Base-by-base conservation (phyloP, 2,329 filamentous ascomycete genomes). In the Aspergillus aculeatus region DNA sequence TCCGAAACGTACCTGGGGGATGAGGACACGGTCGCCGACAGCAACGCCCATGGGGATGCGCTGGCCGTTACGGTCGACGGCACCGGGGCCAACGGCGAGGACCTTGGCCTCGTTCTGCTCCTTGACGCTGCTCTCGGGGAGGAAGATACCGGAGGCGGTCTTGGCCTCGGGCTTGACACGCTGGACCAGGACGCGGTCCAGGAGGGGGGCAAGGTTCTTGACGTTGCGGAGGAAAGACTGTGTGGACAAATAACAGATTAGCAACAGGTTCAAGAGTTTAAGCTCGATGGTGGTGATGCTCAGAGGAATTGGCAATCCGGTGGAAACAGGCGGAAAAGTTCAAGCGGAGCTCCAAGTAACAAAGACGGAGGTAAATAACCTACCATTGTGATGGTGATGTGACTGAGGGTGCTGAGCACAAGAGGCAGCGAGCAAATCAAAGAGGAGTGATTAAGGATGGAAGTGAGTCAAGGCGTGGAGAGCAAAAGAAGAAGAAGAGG, bases 71-170 rank as follows among this genome's bases (percentile, higher is more conserved):
- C 89, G 92, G 83, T 96, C 91, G 62, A 96, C 73, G 14, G 84
- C 88, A 64, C 95, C 95, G 59, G 95, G 95, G 57, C 95, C 95
- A 65, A 99, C 94, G 64, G 95, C 95, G 62, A 99, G 83, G 58
- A 99, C 95, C 81, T 92, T 93, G 72, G 91, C 95, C 84, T 98
- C 94, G 81, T 97, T 98, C 77, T 98, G 86, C 80, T 99, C 95
- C 86, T 99, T 96, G 75, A 98, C 92, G 73, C 89, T 91, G 64
- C 89, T 93, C 84, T 99, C 95, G 70, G 95, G 95, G 67, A 99
- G 90, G 85, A 96, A 97, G 85, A 99, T 96, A 73, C 95, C 95
- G 74, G 89, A 89, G 71, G 95, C 92, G 53, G 95, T 99, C 86
- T 97, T 97, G 76, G 92, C 80, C 82, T 98, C 94, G 73, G 94